Conservation (phyloP, 306 rosid species). For the Pachyrhizus erosus region DNA sequence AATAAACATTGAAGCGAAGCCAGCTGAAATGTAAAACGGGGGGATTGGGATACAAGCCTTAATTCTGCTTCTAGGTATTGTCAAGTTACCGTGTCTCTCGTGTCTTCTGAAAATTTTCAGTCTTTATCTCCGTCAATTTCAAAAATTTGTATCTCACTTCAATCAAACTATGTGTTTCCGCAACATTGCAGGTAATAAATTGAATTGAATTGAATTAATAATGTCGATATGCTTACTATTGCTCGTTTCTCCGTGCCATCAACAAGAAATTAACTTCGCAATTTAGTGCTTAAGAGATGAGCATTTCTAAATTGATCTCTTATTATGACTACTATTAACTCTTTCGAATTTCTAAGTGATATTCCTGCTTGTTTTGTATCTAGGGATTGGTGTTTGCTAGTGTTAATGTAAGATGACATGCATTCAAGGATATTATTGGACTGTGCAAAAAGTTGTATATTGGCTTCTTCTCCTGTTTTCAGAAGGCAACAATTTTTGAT, state of each 20-base stretch:
- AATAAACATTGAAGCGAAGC: background rate
- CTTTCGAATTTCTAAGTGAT: background rate
- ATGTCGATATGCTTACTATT: background rate
- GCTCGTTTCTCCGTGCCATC: background rate
- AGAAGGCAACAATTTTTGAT: conserved; percentile 75
- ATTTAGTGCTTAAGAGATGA: background rate
- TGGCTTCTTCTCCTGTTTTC: conserved; percentile 62
- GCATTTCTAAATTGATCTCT: background rate
- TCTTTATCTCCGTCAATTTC: background rate
- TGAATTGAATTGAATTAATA: background rate
- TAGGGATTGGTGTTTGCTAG: conserved; percentile 43
- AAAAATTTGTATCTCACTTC: background rate
- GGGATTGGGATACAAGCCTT: too few relatives aligned
- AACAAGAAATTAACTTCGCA: background rate
- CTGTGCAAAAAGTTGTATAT: conserved; percentile 49
- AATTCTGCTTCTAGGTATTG: background rate
- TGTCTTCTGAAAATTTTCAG: background rate
- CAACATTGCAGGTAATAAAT: background rate
- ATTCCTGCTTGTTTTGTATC: conserved; percentile 37
- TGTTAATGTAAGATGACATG: conserved; percentile 55
- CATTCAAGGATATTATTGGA: conserved; percentile 50
- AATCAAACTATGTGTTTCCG: background rate
- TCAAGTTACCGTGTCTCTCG: background rate
- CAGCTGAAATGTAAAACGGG: too few relatives aligned
- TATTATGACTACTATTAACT: background rate